Percentiles rank a stretch among this genome's conserved stretches.
Conservation (phyloP, 768 basidiomycete species). For the Podaxis mareebaensis region DNA sequence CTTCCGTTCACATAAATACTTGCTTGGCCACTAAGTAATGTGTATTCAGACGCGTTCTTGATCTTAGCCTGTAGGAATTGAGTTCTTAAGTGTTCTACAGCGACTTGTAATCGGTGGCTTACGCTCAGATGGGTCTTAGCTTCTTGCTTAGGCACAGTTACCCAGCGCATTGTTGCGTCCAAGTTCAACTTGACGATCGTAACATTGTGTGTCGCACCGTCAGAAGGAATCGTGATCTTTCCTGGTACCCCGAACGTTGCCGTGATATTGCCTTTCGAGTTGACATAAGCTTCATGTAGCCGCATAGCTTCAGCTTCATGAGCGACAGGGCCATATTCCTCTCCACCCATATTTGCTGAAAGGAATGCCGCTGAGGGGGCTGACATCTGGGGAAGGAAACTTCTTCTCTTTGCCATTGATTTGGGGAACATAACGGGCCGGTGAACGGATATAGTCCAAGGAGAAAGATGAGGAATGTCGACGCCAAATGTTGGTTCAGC, state of each 20-base stretch:
- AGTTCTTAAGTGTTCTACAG: neutral
- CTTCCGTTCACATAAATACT: constrained; percentile 58
- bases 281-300: constrained; percentile 28
- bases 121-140: constrained; percentile 40
- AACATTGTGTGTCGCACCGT: constrained; percentile 40
- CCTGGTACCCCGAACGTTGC: constrained; percentile 46
- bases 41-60: constrained; percentile 55
- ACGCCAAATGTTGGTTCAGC: constrained; percentile 42
- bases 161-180: constrained; percentile 42
- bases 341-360: no score
- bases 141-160: constrained; percentile 40
- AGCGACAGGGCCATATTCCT: no score
- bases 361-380: no score
- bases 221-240: constrained; percentile 41
- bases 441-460: constrained; percentile 37
- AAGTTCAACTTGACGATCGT: constrained; percentile 38
- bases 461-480: constrained; percentile 33
- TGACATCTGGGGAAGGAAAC: no score
- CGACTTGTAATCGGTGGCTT: neutral
- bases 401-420: no score
- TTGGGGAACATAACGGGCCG: constrained; percentile 3
- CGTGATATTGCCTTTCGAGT: constrained; percentile 37
- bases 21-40: constrained; percentile 46
- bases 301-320: constrained; percentile 2
- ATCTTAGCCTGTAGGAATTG: constrained; percentile 39